phyloP scores from a whole-genome alignment of 148 eudicot species.

The Cornus florida region DNA sequence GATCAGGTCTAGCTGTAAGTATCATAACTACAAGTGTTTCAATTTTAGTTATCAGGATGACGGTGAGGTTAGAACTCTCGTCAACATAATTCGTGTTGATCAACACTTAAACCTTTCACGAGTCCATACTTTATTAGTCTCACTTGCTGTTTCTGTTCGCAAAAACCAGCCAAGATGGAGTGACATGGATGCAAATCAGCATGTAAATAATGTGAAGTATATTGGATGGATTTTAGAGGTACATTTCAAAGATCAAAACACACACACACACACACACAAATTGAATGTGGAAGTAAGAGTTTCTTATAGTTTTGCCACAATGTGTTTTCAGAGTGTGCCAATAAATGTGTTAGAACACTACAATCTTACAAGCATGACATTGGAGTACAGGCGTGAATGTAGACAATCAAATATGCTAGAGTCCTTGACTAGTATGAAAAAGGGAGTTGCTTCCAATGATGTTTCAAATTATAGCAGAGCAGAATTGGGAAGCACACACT shows the following conservation, averaged over 20 bases:
- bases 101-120: background rate
- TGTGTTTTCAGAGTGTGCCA: constrained; percentile 72
- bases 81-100: background rate
- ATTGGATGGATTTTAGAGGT: constrained; percentile 95
- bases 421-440: constrained; percentile 50
- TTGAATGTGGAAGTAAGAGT: background rate
- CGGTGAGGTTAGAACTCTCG: no score
- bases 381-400: constrained; percentile 84
- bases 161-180: constrained; percentile 85
- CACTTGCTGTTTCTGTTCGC: background rate
- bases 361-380: constrained; percentile 62
- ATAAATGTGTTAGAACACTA: constrained; percentile 56
- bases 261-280: background rate
- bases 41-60: no score
- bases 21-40: background rate
- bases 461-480: background rate
- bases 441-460: background rate
- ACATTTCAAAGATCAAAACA: background rate
- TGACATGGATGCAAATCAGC: constrained; percentile 90
- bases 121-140: background rate
- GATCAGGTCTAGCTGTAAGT: constrained; percentile 80
- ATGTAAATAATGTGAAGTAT: constrained; percentile 85
- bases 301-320: background rate
- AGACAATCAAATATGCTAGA: constrained; percentile 66
- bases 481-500: constrained; percentile 55